Evolutionary conservation across 768 basidiomycete species (phyloP).

Genomic region (Gautieria morchelliformis): DNA sequence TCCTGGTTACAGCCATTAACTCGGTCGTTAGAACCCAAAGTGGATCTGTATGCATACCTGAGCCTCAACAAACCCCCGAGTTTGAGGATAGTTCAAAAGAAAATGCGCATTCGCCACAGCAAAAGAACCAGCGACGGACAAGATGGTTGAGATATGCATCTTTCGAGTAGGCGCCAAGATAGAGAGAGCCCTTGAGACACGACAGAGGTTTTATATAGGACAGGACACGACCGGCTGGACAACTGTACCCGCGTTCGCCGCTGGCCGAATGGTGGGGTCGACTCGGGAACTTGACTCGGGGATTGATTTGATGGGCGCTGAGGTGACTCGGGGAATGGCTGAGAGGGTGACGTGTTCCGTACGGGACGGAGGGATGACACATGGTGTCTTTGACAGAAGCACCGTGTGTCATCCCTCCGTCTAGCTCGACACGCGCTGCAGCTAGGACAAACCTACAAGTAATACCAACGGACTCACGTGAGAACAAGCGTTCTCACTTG

Average conservation of each 20-base stretch:
- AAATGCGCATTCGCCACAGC: conserved; percentile 61
- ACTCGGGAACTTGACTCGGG: not conserved
- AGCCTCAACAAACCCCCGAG: conserved; percentile 64
- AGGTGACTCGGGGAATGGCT: no score
- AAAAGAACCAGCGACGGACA: conserved; percentile 18
- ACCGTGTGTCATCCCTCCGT: no score
- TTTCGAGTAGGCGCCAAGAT: not conserved
- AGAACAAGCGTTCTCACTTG: no score
- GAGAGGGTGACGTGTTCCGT: no score
- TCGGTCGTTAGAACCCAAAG: not conserved
- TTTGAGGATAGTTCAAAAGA: conserved; percentile 64
- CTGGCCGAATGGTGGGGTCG: not conserved
- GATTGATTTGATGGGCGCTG: no score
- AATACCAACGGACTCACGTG: no score
- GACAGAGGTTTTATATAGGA: not conserved
- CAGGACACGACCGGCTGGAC: not conserved
- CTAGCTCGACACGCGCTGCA: no score
- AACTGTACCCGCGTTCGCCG: not conserved
- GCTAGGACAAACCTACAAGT: no score
- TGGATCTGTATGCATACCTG: conserved; percentile 18
- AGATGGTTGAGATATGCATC: not conserved
- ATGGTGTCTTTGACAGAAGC: no score
- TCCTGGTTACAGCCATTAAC: conserved; percentile 17
- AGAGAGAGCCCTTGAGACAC: not conserved
- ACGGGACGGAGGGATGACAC: no score